Conservation (phyloP, 805 yeast species). For the Candida manassasensis region DNA sequence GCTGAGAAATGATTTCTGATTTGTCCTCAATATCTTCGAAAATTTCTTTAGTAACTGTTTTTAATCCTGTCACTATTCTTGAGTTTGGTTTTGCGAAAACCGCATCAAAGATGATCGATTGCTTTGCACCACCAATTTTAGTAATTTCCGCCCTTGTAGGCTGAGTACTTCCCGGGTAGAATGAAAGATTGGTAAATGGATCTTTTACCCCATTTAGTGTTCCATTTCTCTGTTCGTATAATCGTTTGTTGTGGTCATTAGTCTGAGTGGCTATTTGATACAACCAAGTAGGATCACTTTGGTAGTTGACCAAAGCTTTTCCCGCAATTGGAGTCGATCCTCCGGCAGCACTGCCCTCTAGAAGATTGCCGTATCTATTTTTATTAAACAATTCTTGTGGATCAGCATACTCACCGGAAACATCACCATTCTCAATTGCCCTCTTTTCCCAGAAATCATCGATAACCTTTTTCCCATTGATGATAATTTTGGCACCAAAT, state of each 20-base stretch:
- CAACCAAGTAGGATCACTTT: slow-evolving; percentile 74
- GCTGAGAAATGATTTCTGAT: slow-evolving; percentile 60
- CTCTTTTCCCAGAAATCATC: slow-evolving; percentile 85
- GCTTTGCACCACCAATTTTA: slow-evolving; percentile 23
- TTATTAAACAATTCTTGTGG: slow-evolving; percentile 47
- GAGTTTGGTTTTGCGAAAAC: slow-evolving; percentile 44
- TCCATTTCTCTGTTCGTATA: slow-evolving; percentile 54
- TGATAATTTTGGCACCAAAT: slow-evolving; percentile 82
- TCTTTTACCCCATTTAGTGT: slow-evolving; percentile 65
- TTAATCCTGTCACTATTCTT: slow-evolving; percentile 59
- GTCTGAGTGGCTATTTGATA: slow-evolving; percentile 79
- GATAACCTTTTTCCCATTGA: slow-evolving; percentile 70
- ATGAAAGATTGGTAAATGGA: slow-evolving; percentile 76
- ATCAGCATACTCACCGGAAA: slow-evolving; percentile 68
- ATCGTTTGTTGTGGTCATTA: slow-evolving; percentile 60
- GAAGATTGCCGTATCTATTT: slow-evolving; percentile 26
- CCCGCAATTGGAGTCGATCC: slow-evolving; percentile 23
- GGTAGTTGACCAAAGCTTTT: slow-evolving; percentile 38
- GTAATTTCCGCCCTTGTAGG: slow-evolving; percentile 43
- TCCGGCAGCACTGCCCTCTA: slow-evolving; percentile 31
- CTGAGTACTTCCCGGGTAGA: slow-evolving; percentile 73
- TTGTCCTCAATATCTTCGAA: slow-evolving; percentile 50
- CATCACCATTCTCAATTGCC: slow-evolving; percentile 56
- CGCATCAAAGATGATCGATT: slow-evolving; percentile 41
- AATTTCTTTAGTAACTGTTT: slow-evolving; percentile 51